phyloP scores from a whole-genome alignment of 1,284 basidiomycete genomes.

The Meira nashicola region DNA sequence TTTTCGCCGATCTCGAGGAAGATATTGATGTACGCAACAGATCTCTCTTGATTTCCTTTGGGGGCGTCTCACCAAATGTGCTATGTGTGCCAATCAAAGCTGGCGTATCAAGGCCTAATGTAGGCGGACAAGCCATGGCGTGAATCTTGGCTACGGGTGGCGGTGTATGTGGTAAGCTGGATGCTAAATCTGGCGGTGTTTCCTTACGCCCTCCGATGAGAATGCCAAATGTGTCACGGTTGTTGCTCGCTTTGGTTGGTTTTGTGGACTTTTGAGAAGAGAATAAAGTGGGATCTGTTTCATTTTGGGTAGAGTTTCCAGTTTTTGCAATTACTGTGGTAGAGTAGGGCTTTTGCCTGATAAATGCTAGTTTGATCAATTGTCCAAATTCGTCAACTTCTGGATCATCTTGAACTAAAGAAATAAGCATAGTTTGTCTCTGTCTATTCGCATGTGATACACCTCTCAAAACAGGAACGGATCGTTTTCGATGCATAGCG shows the following conservation, averaged over 20 bases:
- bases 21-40: background rate
- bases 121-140: background rate
- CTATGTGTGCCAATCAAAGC: background rate
- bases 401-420: no score
- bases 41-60: no score
- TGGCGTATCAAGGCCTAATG: background rate
- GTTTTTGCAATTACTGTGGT: background rate
- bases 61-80: background rate
- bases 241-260: background rate
- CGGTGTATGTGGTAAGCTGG: no score
- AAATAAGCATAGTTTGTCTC: no score
- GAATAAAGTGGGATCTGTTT: background rate
- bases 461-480: no score
- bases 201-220: background rate
- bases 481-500: no score
- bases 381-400: slow-evolving; percentile 2
- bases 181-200: background rate
- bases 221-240: background rate
- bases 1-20: background rate
- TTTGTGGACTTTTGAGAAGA: background rate
- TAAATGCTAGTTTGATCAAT: background rate
- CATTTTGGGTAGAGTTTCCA: background rate
- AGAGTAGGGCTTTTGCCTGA: no score
- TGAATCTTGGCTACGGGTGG: no score
- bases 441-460: no score